Percentiles rank a stretch among this genome's conserved stretches.
Evolutionary conservation across 345 rosid species (phyloP).

Genomic region (Salix viminalis): DNA sequence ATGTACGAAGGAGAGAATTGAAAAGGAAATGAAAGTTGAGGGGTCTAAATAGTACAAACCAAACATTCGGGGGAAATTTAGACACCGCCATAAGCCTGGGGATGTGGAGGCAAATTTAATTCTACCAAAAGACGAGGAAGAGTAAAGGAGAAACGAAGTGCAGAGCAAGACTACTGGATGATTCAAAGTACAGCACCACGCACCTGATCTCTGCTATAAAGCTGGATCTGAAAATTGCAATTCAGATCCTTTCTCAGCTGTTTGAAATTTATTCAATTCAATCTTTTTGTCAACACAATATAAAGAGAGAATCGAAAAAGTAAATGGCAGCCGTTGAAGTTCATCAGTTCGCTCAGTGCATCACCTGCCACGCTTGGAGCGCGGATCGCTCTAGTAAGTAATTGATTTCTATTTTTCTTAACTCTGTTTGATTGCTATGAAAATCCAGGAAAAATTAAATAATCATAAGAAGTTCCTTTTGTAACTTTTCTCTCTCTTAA

Average conservation of each 20-base stretch:
- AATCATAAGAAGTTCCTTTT: neutral
- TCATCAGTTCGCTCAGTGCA: constrained; percentile 80
- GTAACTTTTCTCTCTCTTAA: neutral
- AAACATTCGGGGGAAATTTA: no score
- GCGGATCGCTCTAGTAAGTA: constrained; percentile 73
- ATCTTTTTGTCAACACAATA: neutral
- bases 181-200: no score
- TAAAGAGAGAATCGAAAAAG: neutral
- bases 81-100: no score
- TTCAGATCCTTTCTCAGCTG: neutral
- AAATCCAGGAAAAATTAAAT: neutral
- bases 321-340: constrained; percentile 67
- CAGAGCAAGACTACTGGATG: no score
- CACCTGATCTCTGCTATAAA: no score
- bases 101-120: no score
- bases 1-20: no score
- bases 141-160: no score
- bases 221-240: neutral
- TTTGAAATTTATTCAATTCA: neutral
- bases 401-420: neutral
- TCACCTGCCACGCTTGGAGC: constrained; percentile 98
- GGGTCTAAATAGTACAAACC: no score
- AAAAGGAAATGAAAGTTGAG: no score
- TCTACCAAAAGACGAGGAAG: no score
- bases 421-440: neutral